Percentiles rank a stretch among this genome's conserved stretches.
phyloP scores from a whole-genome alignment of 208 protist species.

The Trypanosomatidae sp. region DNA sequence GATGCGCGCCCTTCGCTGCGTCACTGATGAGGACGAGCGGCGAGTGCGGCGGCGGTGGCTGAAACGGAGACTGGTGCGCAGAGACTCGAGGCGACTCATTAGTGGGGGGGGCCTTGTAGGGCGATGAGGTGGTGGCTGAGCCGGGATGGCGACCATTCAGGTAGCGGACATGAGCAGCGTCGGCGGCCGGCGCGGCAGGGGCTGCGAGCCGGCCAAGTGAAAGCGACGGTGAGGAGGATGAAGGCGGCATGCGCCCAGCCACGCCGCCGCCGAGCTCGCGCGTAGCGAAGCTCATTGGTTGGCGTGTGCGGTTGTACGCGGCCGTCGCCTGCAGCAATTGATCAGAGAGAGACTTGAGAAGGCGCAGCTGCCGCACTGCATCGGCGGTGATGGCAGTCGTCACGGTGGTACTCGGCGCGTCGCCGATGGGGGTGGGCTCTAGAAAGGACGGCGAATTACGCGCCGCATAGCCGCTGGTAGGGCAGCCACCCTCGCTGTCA shows the following conservation, averaged over 20 bases:
- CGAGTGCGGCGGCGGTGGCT: neutral
- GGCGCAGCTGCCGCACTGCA: slow-evolving; percentile 26
- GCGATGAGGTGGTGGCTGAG: neutral
- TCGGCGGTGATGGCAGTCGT: slow-evolving; percentile 10
- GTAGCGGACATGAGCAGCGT: neutral
- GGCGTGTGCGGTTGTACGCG: slow-evolving; percentile 22
- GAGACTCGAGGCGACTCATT: neutral
- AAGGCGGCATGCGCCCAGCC: slow-evolving; percentile 2
- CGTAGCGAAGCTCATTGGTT: slow-evolving; percentile 1
- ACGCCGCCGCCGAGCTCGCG: neutral
- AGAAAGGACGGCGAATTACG: neutral
- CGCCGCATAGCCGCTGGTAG: neutral
- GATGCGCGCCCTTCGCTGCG: neutral
- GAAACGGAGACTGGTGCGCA: neutral
- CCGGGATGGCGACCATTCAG: neutral
- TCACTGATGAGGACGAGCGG: neutral
- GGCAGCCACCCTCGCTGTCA: neutral
- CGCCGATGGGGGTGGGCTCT: neutral
- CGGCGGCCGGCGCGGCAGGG: slow-evolving; percentile 2
- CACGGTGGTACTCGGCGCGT: neutral
- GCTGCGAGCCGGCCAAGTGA: neutral
- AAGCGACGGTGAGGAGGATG: slow-evolving; percentile 15
- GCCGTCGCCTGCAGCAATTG: slow-evolving; percentile 23
- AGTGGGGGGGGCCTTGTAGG: neutral
- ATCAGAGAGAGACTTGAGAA: slow-evolving; percentile 23